Conservation (phyloP, 2,329 filamentous ascomycete genomes). For the Helotiales sp. region DNA sequence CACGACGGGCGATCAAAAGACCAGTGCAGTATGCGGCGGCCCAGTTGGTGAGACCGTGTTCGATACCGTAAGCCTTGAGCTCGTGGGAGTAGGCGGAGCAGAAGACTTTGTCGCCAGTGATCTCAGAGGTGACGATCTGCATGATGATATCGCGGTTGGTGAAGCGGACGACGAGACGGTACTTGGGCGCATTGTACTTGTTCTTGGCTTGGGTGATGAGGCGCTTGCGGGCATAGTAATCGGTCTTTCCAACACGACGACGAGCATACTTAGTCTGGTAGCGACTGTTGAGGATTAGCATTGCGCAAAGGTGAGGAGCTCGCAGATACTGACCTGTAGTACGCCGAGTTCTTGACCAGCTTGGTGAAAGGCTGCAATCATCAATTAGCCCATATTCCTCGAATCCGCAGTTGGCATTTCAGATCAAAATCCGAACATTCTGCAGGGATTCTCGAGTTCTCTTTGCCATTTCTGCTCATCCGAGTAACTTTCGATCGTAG, state of each 20-base stretch:
- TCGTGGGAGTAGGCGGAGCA: constrained; percentile 92
- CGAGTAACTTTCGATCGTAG: constrained; percentile 22
- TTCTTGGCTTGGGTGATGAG: constrained; percentile 99
- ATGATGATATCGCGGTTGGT: constrained; percentile 99
- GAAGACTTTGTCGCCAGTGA: constrained; percentile 98
- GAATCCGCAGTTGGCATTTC: constrained; percentile 99
- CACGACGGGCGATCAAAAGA: constrained; percentile 94
- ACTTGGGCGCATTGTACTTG: constrained; percentile 99
- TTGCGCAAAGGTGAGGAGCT: constrained; percentile 28
- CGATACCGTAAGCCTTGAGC: constrained; percentile 95
- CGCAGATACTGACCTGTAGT: constrained; percentile 80
- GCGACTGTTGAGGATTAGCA: constrained; percentile 59
- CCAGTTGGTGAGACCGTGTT: constrained; percentile 99
- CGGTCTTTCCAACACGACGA: constrained; percentile 94
- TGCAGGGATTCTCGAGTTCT: constrained; percentile 64
- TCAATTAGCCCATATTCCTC: constrained; percentile 44
- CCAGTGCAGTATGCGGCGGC: constrained; percentile 94
- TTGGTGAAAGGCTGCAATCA: constrained; percentile 81
- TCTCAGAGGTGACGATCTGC: constrained; percentile 96
- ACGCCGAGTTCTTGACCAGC: constrained; percentile 94
- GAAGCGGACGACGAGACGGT: constrained; percentile 98
- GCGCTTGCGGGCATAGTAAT: constrained; percentile 99
- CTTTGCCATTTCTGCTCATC: constrained; percentile 30
- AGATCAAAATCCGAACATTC: constrained; percentile 91
- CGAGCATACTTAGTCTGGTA: constrained; percentile 99